Evolutionary conservation across 768 basidiomycete species (phyloP).

Genomic region (Mycena alexandri): DNA sequence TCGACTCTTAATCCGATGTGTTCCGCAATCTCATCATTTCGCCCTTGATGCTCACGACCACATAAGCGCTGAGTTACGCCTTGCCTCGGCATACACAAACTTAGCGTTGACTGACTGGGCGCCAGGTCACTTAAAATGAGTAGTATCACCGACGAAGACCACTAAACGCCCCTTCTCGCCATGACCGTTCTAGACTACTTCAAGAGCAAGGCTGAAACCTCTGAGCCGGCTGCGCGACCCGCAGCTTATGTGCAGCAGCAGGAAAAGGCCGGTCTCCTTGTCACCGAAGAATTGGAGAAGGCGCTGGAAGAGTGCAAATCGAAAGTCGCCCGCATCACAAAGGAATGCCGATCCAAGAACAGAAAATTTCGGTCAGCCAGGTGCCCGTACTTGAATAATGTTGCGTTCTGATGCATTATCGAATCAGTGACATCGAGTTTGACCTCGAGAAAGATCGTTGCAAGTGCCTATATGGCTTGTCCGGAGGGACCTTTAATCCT

Average conservation of each 20-base stretch:
- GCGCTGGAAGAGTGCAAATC: constrained; percentile 60
- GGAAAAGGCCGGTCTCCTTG: constrained; percentile 50
- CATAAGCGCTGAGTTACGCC: too few species aligned
- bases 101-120: too few species aligned
- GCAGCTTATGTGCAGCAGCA: constrained; percentile 37
- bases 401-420: constrained; percentile 2
- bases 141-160: too few species aligned
- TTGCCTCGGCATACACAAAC: too few species aligned
- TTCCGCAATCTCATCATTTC: too few species aligned
- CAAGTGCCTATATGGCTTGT: constrained; percentile 56
- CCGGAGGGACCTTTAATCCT: constrained; percentile 39
- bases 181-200: constrained; percentile 34
- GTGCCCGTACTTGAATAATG: not conserved
- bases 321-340: constrained; percentile 59
- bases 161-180: not conserved
- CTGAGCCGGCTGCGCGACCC: constrained; percentile 14
- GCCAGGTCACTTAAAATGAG: too few species aligned
- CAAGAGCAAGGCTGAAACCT: constrained; percentile 7
- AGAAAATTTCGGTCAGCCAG: constrained; percentile 63
- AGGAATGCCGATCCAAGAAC: constrained; percentile 61
- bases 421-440: constrained; percentile 66
- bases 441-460: constrained; percentile 60
- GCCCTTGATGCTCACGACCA: too few species aligned
- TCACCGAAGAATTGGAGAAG: constrained; percentile 59
- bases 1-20: too few species aligned